Base-by-base conservation (phyloP, 495 filamentous ascomycete species). In the Lophiostoma macrostomum region DNA sequence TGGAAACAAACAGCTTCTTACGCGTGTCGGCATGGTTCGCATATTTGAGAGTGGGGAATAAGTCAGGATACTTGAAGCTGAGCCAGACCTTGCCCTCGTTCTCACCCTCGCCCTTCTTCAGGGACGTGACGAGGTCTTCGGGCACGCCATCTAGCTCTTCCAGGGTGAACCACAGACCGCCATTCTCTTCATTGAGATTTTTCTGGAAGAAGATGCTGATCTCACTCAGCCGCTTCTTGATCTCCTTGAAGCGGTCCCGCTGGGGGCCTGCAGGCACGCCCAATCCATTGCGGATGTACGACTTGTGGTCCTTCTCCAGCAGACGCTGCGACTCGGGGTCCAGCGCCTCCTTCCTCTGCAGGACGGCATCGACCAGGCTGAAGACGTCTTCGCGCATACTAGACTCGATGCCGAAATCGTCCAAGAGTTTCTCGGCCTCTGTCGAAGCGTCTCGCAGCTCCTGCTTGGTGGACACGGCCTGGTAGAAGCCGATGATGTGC, bases 1-100 rank as follows among this genome's bases (percentile, higher is more conserved):
- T 84, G 40, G 71, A 73, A 34, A 85, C 72, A 63, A 77, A 79
- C 11, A 85, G 68, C 56, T 73, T 69, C 57, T 76, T 73, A 10
- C 83, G 75, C 23, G 73, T 81, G 54, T 81, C 78, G 18, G 74
- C 58, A 47, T 80, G 78, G 64, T 67, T 79, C 35, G 72, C 70
- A 62, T 85, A 85, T 66, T 84, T 84, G 63, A 81, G 71, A 1
- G 78, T 79, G 7, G 83, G 83, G 67, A 85, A 83, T 23, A 82
- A 65, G 58, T 85, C 83, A 24, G 83, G 83, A 64, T 86, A 85
- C 59, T 85, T 85, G 78, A 85, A 86, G 16, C 78, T 83, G 58
- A 86, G 61, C 66, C 73, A 75, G 32, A 84, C 52, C 64, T 86
- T 85, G 58, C 81, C 83, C 39, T 71, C 79, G 42, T 85, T 73